Conservation (phyloP, 345 rosid genomes). For the Gossypium thurberi region DNA sequence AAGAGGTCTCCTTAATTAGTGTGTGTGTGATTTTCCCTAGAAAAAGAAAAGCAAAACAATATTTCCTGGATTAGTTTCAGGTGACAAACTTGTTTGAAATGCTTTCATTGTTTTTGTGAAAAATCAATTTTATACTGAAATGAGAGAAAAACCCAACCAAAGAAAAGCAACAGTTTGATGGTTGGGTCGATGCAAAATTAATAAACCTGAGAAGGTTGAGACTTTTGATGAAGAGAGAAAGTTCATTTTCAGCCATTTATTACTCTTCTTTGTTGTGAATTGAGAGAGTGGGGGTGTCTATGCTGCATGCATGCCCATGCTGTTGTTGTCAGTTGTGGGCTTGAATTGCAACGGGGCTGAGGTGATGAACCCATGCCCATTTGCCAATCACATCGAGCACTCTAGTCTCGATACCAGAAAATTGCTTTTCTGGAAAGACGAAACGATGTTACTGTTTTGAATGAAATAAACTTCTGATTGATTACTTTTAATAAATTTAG, state of each 20-base stretch:
- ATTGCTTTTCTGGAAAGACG: no score
- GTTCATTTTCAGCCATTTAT: neutral
- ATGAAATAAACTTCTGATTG: no score
- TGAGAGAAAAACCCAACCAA: neutral
- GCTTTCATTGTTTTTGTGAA: constrained; percentile 3
- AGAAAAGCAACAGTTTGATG: neutral
- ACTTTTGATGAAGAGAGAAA: neutral
- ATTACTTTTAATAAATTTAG: no score
- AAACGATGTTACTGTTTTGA: no score
- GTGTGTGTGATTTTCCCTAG: neutral
- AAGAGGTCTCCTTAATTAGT: constrained; percentile 48
- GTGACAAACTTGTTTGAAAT: neutral
- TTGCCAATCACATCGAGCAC: neutral
- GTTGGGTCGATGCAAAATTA: neutral
- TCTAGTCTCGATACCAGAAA: neutral
- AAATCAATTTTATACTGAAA: neutral
- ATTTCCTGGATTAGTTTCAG: constrained; percentile 30
- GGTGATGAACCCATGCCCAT: no score
- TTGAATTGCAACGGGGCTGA: no score
- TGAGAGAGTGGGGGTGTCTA: neutral
- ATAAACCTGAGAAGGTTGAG: neutral
- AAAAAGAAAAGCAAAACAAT: neutral
- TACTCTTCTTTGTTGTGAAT: neutral
- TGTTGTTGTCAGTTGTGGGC: no score
- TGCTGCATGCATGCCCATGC: no score